Conservation (phyloP, 306 rosid genomes). For the Lablab purpureus region DNA sequence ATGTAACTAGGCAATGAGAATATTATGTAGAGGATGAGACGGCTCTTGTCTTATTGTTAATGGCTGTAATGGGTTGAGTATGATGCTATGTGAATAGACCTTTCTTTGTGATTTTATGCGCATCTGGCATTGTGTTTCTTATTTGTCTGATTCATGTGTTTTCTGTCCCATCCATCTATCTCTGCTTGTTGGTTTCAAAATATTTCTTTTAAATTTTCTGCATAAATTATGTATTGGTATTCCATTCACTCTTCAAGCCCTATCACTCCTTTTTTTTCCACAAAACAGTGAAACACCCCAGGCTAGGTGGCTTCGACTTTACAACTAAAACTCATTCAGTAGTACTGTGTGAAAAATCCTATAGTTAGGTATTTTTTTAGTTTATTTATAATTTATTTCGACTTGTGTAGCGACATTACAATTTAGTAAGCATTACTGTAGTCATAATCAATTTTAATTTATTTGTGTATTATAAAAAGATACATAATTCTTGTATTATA, state of each 20-base stretch:
- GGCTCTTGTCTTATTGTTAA: background rate
- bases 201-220: background rate
- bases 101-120: slow-evolving; percentile 18
- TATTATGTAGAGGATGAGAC: slow-evolving; percentile 19
- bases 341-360: background rate
- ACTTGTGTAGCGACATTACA: too few relatives aligned
- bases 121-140: background rate
- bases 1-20: slow-evolving; percentile 33
- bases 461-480: too few relatives aligned
- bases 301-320: background rate
- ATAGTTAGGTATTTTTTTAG: too few relatives aligned
- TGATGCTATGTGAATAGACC: slow-evolving; percentile 21
- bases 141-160: background rate
- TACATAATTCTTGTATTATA: too few relatives aligned
- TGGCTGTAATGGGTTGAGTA: slow-evolving; percentile 19
- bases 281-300: background rate
- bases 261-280: background rate
- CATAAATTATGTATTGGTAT: too few relatives aligned
- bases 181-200: background rate
- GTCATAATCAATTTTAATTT: too few relatives aligned
- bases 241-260: background rate
- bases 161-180: background rate
- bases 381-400: too few relatives aligned
- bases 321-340: background rate
- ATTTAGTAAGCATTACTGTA: too few relatives aligned